Evolutionary conservation across 108 stramenopile species (phyloP).

Genomic region (Skeletonema tropicum): DNA sequence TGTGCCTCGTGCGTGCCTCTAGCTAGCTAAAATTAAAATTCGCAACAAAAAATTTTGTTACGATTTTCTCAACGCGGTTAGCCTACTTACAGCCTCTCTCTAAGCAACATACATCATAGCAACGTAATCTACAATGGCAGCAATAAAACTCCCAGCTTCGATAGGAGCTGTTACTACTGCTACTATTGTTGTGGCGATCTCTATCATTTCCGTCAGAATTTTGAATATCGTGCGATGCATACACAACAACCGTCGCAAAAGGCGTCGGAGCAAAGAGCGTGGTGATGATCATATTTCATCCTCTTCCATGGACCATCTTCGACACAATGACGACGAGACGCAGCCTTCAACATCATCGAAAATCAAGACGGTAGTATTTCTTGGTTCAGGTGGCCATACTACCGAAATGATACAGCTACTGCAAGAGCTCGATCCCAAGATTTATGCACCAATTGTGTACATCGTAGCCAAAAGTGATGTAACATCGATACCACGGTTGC

Average conservation of each 20-base stretch:
- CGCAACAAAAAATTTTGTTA: too few relatives aligned
- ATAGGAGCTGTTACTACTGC: neutral
- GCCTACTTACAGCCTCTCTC: too few relatives aligned
- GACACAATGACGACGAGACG: neutral
- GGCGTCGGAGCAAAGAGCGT: neutral
- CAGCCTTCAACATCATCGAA: neutral
- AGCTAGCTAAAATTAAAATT: too few relatives aligned
- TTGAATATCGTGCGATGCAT: neutral
- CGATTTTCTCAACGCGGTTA: too few relatives aligned
- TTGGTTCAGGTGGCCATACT: constrained; percentile 91
- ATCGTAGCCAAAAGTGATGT: constrained; percentile 72
- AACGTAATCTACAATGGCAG: too few relatives aligned
- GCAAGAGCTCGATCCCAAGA: constrained; percentile 49
- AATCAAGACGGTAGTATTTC: constrained; percentile 69
- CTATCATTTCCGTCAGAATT: neutral
- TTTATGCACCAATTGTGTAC: constrained; percentile 65
- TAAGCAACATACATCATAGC: too few relatives aligned
- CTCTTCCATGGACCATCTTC: neutral
- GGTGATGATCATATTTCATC: neutral
- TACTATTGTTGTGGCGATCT: neutral
- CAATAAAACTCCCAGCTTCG: too few relatives aligned
- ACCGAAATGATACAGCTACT: constrained; percentile 87
- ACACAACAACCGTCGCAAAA: neutral
- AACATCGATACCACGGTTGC: constrained; percentile 61
- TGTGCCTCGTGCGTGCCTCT: too few relatives aligned